phyloP scores from a whole-genome alignment of 345 rosid genomes.

The Excoecaria cochinchinensis region DNA sequence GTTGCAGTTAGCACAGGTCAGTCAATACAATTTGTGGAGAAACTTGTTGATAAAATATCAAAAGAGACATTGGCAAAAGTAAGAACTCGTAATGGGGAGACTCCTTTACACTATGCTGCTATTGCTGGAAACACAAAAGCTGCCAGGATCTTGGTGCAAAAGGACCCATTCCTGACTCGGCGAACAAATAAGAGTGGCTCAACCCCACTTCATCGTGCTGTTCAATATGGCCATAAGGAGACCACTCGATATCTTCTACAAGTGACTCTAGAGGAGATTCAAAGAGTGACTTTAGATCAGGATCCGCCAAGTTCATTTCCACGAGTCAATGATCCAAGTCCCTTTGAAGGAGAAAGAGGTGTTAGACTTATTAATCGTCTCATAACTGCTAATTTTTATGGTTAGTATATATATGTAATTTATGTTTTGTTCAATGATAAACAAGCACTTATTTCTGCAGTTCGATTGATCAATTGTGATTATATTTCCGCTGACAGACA shows the following conservation, averaged over 20 bases:
- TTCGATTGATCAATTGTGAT: too few species aligned
- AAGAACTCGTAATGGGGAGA: neutral
- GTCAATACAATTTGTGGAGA: neutral
- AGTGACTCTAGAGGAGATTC: neutral
- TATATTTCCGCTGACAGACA: neutral
- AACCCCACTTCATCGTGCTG: slow-evolving; percentile 2
- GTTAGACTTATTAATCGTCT: neutral
- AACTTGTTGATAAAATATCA: neutral
- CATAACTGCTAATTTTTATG: neutral
- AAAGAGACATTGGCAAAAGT: neutral
- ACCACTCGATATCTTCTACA: neutral
- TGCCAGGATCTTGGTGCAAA: neutral
- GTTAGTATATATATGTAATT: neutral
- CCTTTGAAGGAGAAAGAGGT: neutral
- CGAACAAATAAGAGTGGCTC: neutral
- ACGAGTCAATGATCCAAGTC: neutral
- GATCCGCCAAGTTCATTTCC: too few species aligned
- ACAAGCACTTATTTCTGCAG: too few species aligned
- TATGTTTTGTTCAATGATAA: neutral
- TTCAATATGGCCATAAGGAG: neutral
- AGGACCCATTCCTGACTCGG: neutral
- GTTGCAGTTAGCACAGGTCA: neutral
- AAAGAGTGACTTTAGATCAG: too few species aligned
- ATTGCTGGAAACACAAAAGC: neutral
- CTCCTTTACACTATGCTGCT: neutral